Conservation (phyloP, 495 filamentous ascomycete genomes). For the Chaetomium fimeti region DNA sequence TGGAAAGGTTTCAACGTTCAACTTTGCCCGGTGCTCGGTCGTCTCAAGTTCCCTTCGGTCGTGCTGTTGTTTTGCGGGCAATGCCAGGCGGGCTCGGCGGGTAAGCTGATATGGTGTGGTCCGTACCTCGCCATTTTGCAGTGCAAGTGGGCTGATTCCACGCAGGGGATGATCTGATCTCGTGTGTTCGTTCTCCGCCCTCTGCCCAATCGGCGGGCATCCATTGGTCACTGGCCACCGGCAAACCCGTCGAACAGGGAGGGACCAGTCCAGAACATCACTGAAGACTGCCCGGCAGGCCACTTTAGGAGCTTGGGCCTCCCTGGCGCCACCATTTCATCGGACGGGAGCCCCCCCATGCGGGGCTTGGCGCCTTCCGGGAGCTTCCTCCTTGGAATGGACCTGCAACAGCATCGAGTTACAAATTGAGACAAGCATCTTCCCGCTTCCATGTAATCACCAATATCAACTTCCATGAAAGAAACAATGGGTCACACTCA, state of each 20-base stretch:
- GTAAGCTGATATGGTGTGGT: conserved; percentile 7
- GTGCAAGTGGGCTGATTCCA: conserved; percentile 36
- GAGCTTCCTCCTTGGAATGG: no score
- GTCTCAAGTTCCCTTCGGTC: not conserved
- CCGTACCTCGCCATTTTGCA: conserved; percentile 13
- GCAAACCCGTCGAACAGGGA: conserved; percentile 24
- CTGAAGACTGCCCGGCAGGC: conserved; percentile 32
- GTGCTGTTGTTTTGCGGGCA: not conserved
- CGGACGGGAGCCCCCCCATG: not conserved
- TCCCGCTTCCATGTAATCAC: no score
- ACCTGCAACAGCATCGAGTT: no score
- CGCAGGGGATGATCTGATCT: conserved; percentile 36
- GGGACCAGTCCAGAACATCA: conserved; percentile 25
- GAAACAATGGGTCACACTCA: no score
- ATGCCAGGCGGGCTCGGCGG: no score
- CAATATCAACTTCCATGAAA: no score
- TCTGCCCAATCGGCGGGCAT: not conserved
- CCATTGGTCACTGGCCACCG: conserved; percentile 24
- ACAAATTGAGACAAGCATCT: no score
- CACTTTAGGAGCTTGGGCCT: conserved; percentile 16
- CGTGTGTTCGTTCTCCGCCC: conserved; percentile 18
- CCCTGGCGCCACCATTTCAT: conserved; percentile 26
- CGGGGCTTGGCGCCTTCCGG: not conserved
- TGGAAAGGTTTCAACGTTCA: not conserved
- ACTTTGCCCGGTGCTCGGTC: no score